These are phyloP conservation scores for Acephala macrosclerotiorum DNA, from an alignment of 2,329 filamentous ascomycete species.

Conservation along the genomic window DNA sequence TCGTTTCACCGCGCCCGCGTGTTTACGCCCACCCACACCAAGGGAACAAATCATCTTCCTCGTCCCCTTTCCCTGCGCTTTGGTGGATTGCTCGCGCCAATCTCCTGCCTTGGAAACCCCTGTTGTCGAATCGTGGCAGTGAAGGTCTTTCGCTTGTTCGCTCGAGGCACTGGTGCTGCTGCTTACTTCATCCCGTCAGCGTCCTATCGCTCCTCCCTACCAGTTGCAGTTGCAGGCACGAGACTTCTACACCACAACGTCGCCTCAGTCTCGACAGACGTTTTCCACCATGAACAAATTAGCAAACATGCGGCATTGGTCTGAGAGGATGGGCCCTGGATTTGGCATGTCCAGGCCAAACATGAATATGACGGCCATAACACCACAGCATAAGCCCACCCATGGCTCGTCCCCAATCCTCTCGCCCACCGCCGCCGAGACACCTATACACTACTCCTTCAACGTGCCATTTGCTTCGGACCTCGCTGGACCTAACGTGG, in stretches of 20 bases:
- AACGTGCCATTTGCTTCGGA: conserved; percentile 96
- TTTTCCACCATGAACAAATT: conserved; percentile 70
- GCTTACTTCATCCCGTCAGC: conserved; percentile 20
- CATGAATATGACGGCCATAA: conserved; percentile 54
- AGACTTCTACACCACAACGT: conserved; percentile 22
- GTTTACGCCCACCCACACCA: neutral
- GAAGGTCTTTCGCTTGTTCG: conserved; percentile 8
- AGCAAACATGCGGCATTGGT: conserved; percentile 76
- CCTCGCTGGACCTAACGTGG: conserved; percentile 88
- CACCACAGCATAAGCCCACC: conserved; percentile 62
- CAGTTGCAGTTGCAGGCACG: conserved; percentile 5
- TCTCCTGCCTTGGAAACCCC: conserved; percentile 7
- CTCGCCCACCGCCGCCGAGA: conserved; percentile 75
- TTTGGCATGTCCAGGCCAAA: conserved; percentile 67
- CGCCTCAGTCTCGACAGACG: conserved; percentile 17
- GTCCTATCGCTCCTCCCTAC: conserved; percentile 3
- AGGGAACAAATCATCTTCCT: conserved; percentile 1
- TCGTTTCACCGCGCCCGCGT: conserved; percentile 2
- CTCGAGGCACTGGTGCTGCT: conserved; percentile 10
- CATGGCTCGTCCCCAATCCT: conserved; percentile 63
- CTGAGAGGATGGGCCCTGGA: conserved; percentile 72
- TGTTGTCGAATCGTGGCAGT: neutral
- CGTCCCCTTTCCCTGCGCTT: neutral
- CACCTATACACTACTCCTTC: conserved; percentile 91
- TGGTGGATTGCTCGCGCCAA: conserved; percentile 2